Evolutionary conservation across 2,329 filamentous ascomycete genomes (phyloP).

Genomic region (Capronia coronata): DNA sequence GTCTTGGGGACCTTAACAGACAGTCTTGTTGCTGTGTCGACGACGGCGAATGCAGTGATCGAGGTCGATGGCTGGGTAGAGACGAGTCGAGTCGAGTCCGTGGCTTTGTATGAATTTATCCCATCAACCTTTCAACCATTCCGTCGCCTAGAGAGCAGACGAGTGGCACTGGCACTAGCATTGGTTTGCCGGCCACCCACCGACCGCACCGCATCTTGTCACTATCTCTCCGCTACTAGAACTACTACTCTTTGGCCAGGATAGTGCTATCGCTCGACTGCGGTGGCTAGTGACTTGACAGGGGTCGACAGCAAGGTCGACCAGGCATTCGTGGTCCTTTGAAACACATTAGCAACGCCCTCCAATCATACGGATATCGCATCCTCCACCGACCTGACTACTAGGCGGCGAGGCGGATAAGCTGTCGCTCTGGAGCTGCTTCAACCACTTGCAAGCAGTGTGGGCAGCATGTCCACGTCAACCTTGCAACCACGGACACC

Average conservation of each 20-base stretch:
- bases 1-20: background rate
- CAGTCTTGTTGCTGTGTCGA: slow-evolving; percentile 1
- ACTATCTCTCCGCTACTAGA: slow-evolving; percentile 1
- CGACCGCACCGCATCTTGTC: background rate
- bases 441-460: background rate
- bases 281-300: background rate
- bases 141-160: too few species aligned
- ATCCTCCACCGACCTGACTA: slow-evolving; percentile 17
- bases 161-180: too few species aligned
- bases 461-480: background rate
- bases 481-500: background rate
- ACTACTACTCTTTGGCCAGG: too few species aligned
- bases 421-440: background rate
- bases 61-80: background rate
- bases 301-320: background rate
- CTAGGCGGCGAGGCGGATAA: background rate
- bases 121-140: background rate
- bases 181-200: slow-evolving; percentile 1
- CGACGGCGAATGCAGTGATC: background rate
- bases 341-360: slow-evolving; percentile 24
- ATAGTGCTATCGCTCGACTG: background rate
- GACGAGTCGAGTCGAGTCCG: background rate
- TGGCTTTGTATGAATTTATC: background rate
- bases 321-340: slow-evolving; percentile 15
- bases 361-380: slow-evolving; percentile 19